Evolutionary conservation across 768 basidiomycete genomes (phyloP), one percentile per base, ranked within the genome.

Genomic region (button mushroom (Agaricus bisporus)): DNA sequence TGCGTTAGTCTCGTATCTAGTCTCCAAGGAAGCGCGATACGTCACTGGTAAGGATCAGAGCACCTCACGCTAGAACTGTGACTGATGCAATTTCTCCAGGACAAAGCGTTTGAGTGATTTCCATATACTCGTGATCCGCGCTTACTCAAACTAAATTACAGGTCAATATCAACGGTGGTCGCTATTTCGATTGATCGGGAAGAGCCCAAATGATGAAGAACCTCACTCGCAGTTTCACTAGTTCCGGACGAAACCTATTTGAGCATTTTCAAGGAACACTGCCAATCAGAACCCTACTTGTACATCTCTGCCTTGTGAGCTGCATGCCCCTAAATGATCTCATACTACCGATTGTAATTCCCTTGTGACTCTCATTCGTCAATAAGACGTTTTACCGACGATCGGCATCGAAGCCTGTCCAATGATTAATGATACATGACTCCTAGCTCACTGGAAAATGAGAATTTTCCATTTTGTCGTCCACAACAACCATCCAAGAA

Each of bases 1-100:
- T 0, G 56, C 49, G 12, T 22, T 63, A 1, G 63, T 64, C 2
- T 60, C 63, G 17, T 64, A 58, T 47, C 49, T 64, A 7, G 63
- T 47, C 5, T 63, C 61, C 4, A 58, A 59, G 15, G 59, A 60
- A 26, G 58, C 61, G 1, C 49, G 45, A 39, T 60, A 54, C 45
- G 57, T 59, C 11, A 64, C 61, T 17, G 63, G 63, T 59, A 44
- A 12, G 50, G 32, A 4, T 35, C 29, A 11, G n/a, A n/a, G 9
- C 9, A 10, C 32, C 7, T n/a, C 29, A 26, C 12, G 18, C 8
- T 3, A 5, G 1, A 7, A 15, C n/a, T 37, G 22, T 28, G 12
- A 12, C 25, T 36, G 36, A 44, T n/a, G 20, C 25, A 5, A 32
- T 5, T 26, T 17, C 25, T 18, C 5, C 17, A 47, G 52, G 52